Conservation (phyloP, 202 grass and related monocot genomes). For the Elaeis oleifera region DNA sequence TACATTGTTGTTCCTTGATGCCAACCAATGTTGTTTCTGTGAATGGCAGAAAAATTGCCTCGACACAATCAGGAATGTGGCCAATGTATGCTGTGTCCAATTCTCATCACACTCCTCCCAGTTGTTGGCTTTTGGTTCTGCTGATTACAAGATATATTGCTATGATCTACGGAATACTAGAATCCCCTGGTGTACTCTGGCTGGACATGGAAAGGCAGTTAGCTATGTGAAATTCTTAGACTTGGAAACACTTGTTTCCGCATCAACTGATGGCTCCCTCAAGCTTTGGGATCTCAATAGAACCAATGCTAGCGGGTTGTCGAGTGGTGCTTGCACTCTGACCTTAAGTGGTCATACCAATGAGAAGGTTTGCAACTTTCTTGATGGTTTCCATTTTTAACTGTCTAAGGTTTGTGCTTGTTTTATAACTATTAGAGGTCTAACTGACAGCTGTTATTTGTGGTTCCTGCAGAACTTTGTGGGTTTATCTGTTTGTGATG, state of each 20-base stretch:
- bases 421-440: background rate
- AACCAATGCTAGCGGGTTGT: slow-evolving; percentile 60
- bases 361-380: slow-evolving; percentile 55
- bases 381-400: slow-evolving; percentile 6
- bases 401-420: background rate
- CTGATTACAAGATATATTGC: slow-evolving; percentile 89
- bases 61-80: slow-evolving; percentile 73
- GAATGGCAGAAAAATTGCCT: slow-evolving; percentile 53
- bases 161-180: slow-evolving; percentile 96
- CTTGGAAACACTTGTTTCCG: slow-evolving; percentile 67
- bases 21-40: slow-evolving; percentile 20
- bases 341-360: slow-evolving; percentile 82
- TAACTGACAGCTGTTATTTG: slow-evolving; percentile 18
- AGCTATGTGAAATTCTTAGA: slow-evolving; percentile 92
- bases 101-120: slow-evolving; percentile 80
- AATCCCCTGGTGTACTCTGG: slow-evolving; percentile 94
- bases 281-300: slow-evolving; percentile 93
- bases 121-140: slow-evolving; percentile 79
- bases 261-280: slow-evolving; percentile 91
- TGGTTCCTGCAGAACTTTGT: slow-evolving; percentile 90
- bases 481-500: slow-evolving; percentile 82
- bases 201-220: slow-evolving; percentile 86
- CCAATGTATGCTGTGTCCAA: slow-evolving; percentile 91
- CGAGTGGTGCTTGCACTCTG: slow-evolving; percentile 50
- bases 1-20: background rate